phyloP scores from a whole-genome alignment of 371 early-diverging fungal species.

The Lichtheimia ramosa region DNA sequence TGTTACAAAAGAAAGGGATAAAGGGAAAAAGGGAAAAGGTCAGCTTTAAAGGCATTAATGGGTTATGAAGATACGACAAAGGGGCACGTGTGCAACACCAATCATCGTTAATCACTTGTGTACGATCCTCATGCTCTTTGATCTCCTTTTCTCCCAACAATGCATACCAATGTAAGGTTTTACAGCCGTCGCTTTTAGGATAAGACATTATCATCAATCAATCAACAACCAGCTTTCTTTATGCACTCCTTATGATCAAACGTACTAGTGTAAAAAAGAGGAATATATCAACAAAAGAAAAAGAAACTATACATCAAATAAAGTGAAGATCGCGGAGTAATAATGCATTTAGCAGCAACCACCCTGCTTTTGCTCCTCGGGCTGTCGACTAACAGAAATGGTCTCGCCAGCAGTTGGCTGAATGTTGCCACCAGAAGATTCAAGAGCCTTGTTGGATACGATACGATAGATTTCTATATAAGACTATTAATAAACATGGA shows the following conservation, averaged over 20 bases:
- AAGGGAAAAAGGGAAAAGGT: neutral
- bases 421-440: slow-evolving; percentile 66
- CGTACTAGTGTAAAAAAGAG: too few species aligned
- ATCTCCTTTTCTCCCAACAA: neutral
- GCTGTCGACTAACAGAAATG: slow-evolving; percentile 68
- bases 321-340: too few species aligned
- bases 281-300: too few species aligned
- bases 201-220: neutral
- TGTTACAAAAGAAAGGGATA: slow-evolving; percentile 1
- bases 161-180: neutral
- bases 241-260: too few species aligned
- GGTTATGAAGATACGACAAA: neutral
- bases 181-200: neutral
- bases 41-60: neutral
- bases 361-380: slow-evolving; percentile 65
- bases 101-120: neutral
- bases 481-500: too few species aligned
- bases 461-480: slow-evolving; percentile 84
- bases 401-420: slow-evolving; percentile 77
- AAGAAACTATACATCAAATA: too few species aligned
- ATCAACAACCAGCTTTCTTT: too few species aligned
- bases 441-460: slow-evolving; percentile 91
- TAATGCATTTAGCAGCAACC: slow-evolving; percentile 70
- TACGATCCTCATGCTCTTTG: too few species aligned
- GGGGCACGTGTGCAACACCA: neutral